Evolutionary conservation across 106 monocot species (phyloP).

Genomic region (Chionographis japonica): DNA sequence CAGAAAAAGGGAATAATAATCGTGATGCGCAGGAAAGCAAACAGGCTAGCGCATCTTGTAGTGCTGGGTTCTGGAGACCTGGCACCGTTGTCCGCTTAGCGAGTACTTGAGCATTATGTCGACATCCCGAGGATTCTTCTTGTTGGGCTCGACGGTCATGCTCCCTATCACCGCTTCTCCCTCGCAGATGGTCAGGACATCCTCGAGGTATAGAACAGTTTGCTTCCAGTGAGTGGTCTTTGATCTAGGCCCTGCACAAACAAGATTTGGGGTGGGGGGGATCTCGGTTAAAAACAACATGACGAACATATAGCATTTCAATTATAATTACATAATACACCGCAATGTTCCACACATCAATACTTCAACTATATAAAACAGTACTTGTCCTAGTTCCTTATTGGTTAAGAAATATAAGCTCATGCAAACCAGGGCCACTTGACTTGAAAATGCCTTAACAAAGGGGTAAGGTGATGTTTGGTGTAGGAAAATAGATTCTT

Average conservation of each 20-base stretch:
- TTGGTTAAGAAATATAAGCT: too few species aligned
- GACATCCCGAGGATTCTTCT: constrained; percentile 78
- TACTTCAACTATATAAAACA: too few species aligned
- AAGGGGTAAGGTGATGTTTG: too few species aligned
- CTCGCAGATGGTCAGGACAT: constrained; percentile 68
- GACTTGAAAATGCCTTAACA: too few species aligned
- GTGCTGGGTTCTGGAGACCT: constrained; percentile 67
- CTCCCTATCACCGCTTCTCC: constrained; percentile 77
- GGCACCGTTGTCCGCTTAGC: constrained; percentile 55
- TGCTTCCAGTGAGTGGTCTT: constrained; percentile 93
- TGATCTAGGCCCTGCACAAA: constrained; percentile 66
- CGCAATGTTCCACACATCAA: too few species aligned
- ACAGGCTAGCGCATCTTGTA: constrained; percentile 73
- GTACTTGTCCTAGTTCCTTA: too few species aligned
- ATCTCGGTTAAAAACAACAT: background rate
- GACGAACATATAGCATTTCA: constrained; percentile 10
- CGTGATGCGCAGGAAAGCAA: too few species aligned
- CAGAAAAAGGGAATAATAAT: too few species aligned
- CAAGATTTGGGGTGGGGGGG: background rate
- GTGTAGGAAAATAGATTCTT: too few species aligned
- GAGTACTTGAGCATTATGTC: constrained; percentile 77
- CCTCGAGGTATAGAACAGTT: constrained; percentile 85
- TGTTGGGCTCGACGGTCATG: constrained; percentile 77
- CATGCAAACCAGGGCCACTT: too few species aligned
- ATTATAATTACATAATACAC: too few species aligned